Base-by-base conservation (phyloP, 2,329 filamentous ascomycete genomes). In the Venturia pyrina region DNA sequence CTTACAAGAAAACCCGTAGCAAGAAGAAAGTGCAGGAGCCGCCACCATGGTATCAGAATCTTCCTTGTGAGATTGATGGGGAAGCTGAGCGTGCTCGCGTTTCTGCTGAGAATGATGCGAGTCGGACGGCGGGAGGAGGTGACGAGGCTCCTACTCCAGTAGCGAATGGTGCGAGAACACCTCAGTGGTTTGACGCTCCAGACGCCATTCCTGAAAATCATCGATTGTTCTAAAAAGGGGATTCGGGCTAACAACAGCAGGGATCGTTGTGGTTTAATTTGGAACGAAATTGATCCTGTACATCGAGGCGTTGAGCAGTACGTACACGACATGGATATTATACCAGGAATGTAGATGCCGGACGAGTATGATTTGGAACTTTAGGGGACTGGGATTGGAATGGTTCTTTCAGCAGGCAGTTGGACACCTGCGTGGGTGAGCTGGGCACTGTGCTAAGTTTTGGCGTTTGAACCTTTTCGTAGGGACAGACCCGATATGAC, bases 11-110 rank as follows among this genome's bases (percentile, higher is more conserved):
- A 15, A 48, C 57, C 10, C 21, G 40, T 13, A 19, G 8, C 17
- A 63, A 63, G 64, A 37, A 48, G n/a, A 21, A 48, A 2, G 56
- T 34, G 24, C 53, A 24, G n/a, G 1, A 28, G 2, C 11, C 21
- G 6, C 56, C 56, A 37, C 40, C 56, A 17, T 66, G 60, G 32
- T 65, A 65, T 43, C 48, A 24, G 21, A 17, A 34, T 11, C 46
- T 21, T 6, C 32, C 37, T 5, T 66, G 57, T 43, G 64, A 66
- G 43, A 28, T 46, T 37, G 64, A 66, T 41, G 34, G 5, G 53
- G 24, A 43, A 41, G 32, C 32, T n/a, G 41, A 59, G 13, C 34
- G 48, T 53, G 64, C 19, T 21, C 63, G 48, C 21, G 15, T n/a
- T 32, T 21, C 34, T 41, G 64, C 64, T 15, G n/a, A 43, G 40